phyloP scores from a whole-genome alignment of 2,329 filamentous ascomycete genomes.

The Aspergillus sp. region DNA sequence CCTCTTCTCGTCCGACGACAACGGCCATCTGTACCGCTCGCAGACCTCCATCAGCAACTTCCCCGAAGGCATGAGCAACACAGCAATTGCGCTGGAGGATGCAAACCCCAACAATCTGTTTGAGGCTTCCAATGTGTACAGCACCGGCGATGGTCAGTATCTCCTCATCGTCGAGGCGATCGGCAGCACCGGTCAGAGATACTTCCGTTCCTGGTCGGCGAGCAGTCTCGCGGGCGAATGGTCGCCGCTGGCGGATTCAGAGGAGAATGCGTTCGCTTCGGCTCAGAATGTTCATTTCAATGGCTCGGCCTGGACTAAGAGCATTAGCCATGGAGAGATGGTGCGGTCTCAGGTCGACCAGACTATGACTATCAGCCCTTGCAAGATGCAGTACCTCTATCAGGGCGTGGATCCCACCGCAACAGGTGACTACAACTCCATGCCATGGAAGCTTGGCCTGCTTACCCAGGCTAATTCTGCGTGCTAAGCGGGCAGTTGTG shows the following conservation, averaged over 20 bases:
- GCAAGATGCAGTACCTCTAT: conserved; percentile 5
- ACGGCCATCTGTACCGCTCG: conserved; percentile 5
- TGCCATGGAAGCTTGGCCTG: conserved; percentile 4
- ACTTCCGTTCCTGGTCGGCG: conserved; percentile 4
- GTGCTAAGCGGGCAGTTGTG: background rate
- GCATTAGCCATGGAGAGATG: conserved; percentile 7
- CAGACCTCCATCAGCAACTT: conserved; percentile 1
- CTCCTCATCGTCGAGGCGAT: conserved; percentile 5
- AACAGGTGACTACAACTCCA: background rate
- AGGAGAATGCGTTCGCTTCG: conserved; percentile 1
- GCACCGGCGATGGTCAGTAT: background rate
- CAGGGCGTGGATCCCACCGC: conserved; percentile 1
- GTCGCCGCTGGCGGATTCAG: background rate
- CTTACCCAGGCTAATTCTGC: conserved; percentile 4
- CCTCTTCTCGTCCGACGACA: conserved; percentile 5
- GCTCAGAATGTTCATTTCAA: background rate
- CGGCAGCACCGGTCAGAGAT: background rate
- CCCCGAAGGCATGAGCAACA: conserved; percentile 6
- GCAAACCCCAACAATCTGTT: background rate
- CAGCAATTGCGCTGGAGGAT: conserved; percentile 2
- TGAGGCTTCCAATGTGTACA: conserved; percentile 4
- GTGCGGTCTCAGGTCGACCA: conserved; percentile 2
- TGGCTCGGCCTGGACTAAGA: background rate
- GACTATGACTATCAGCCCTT: conserved; percentile 4
- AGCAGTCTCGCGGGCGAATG: conserved; percentile 1